These are phyloP conservation scores for Sporothrix protearum DNA, from an alignment of 2,329 filamentous ascomycete species.

Conservation along the genomic window DNA sequence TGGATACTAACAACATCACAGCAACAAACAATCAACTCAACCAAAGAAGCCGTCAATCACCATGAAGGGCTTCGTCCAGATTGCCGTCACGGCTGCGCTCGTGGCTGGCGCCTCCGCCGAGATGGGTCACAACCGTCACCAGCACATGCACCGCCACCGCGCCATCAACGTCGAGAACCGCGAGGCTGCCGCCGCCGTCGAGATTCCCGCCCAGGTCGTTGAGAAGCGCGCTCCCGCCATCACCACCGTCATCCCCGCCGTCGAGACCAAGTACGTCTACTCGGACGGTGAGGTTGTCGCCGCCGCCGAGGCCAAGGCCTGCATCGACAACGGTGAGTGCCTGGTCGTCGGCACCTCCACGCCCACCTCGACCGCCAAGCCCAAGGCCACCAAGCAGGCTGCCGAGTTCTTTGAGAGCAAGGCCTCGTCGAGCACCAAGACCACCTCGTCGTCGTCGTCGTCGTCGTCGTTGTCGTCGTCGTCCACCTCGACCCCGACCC, in stretches of 20 bases:
- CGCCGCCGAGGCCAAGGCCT: conserved; percentile 63
- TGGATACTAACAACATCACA: background rate
- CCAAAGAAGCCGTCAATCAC: conserved; percentile 26
- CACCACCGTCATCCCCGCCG: conserved; percentile 56
- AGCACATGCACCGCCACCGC: conserved; percentile 57
- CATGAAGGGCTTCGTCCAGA: conserved; percentile 51
- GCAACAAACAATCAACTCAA: conserved; percentile 5
- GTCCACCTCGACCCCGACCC: conserved; percentile 1
- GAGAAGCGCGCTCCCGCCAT: conserved; percentile 49
- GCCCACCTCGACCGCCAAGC: conserved; percentile 46
- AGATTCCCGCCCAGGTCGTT: conserved; percentile 28
- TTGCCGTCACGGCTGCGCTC: conserved; percentile 52
- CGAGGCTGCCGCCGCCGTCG: conserved; percentile 38
- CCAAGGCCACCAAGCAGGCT: conserved; percentile 38
- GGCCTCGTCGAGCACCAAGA: conserved; percentile 30
- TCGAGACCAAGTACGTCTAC: conserved; percentile 64
- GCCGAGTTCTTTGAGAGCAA: conserved; percentile 53
- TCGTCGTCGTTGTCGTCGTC: conserved; percentile 18
- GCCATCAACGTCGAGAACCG: conserved; percentile 46
- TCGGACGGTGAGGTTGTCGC: conserved; percentile 62
- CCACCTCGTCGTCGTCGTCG: conserved; percentile 14
- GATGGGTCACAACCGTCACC: conserved; percentile 50
- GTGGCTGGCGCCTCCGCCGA: conserved; percentile 52
- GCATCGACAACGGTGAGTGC: conserved; percentile 68
- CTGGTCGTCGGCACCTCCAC: conserved; percentile 59